Percentiles rank a stretch among this genome's conserved stretches.
Conservation (phyloP, 768 basidiomycete species). For the Phylloporus scabripes region DNA sequence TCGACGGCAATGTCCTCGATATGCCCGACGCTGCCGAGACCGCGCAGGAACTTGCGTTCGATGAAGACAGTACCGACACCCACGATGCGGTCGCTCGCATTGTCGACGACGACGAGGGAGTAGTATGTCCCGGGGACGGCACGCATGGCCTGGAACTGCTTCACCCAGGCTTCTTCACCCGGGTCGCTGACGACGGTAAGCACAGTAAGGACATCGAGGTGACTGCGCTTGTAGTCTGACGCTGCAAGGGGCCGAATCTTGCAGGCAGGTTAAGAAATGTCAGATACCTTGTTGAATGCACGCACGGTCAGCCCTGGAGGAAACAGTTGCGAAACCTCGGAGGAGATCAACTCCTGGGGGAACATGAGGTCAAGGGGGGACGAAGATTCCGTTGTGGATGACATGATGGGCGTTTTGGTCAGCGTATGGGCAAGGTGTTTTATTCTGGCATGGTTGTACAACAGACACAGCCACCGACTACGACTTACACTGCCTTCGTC, state of each 20-base stretch:
- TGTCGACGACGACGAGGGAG: slow-evolving; percentile 77
- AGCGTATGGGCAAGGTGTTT: neutral
- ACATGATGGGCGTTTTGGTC: slow-evolving; percentile 3
- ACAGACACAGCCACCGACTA: slow-evolving; percentile 15
- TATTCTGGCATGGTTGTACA: neutral
- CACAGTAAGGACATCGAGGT: slow-evolving; percentile 74
- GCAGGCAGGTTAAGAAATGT: slow-evolving; percentile 1
- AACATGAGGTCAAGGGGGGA: slow-evolving; percentile 69
- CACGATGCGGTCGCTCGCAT: slow-evolving; percentile 70
- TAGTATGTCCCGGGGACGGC: slow-evolving; percentile 66
- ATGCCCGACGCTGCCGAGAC: slow-evolving; percentile 84
- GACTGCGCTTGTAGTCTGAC: slow-evolving; percentile 76
- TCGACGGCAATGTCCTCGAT: slow-evolving; percentile 98
- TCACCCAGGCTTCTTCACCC: slow-evolving; percentile 60
- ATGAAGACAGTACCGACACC: slow-evolving; percentile 80
- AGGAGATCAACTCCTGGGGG: slow-evolving; percentile 63
- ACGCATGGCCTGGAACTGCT: slow-evolving; percentile 61
- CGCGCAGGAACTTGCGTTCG: slow-evolving; percentile 92
- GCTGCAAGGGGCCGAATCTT: slow-evolving; percentile 89
- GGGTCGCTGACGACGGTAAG: slow-evolving; percentile 67
- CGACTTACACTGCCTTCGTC: neutral
- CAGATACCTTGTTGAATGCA: neutral
- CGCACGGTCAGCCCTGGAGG: slow-evolving; percentile 40
- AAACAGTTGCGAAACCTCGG: slow-evolving; percentile 52
- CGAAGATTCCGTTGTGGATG: slow-evolving; percentile 5